Percentiles rank a stretch among this genome's conserved stretches.
phyloP scores from a whole-genome alignment of 73 alveolate species.

The Paramecium sonneborni region DNA sequence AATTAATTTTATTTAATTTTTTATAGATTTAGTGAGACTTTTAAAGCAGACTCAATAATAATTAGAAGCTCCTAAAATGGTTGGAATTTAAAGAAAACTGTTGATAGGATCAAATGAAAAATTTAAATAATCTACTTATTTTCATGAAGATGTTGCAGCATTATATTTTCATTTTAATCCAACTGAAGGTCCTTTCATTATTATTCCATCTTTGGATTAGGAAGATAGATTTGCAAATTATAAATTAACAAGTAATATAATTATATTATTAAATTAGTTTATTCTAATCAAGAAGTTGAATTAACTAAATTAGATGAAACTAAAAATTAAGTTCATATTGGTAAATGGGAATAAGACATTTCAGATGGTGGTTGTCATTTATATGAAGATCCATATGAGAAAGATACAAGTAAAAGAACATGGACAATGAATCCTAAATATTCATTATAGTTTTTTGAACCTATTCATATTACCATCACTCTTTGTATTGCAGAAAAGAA shows the following conservation, averaged over 20 bases:
- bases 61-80: slow-evolving; percentile 82
- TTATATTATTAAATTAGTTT: slow-evolving; percentile 14
- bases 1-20: background rate
- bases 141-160: slow-evolving; percentile 88
- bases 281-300: slow-evolving; percentile 81
- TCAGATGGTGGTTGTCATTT: slow-evolving; percentile 92
- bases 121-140: slow-evolving; percentile 79
- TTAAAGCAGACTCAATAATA: slow-evolving; percentile 49
- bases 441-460: slow-evolving; percentile 72
- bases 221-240: slow-evolving; percentile 78
- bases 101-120: slow-evolving; percentile 81
- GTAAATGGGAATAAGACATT: slow-evolving; percentile 83
- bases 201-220: slow-evolving; percentile 81
- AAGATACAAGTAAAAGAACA: slow-evolving; percentile 75
- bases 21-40: slow-evolving; percentile 60
- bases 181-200: slow-evolving; percentile 88
- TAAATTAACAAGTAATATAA: slow-evolving; percentile 71
- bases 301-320: slow-evolving; percentile 81
- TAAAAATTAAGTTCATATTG: slow-evolving; percentile 79
- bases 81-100: slow-evolving; percentile 82
- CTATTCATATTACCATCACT: slow-evolving; percentile 77
- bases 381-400: slow-evolving; percentile 81
- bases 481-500: slow-evolving; percentile 85
- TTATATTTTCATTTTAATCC: slow-evolving; percentile 83
- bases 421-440: slow-evolving; percentile 88